A percentile compares a stretch with the other conserved stretches of the same genome.
These are phyloP conservation scores for Fusarium azukiicola DNA, from an alignment of 2,329 filamentous ascomycete genomes.

Conservation along the genomic window DNA sequence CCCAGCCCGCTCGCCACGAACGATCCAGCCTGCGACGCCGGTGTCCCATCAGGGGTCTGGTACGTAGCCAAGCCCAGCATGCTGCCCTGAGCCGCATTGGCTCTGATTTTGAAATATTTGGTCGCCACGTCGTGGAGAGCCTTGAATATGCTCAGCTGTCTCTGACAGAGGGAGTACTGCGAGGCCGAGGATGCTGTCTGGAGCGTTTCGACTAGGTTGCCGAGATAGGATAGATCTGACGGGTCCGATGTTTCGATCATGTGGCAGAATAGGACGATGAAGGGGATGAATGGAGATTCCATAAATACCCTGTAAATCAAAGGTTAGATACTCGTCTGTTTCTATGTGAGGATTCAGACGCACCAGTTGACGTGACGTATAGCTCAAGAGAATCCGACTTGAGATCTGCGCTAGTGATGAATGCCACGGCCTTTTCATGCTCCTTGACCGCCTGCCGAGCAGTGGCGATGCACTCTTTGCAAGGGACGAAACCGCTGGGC, in stretches of 20 bases:
- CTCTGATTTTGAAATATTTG: constrained; percentile 34
- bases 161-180: constrained; percentile 29
- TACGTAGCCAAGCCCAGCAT: not conserved
- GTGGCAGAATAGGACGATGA: constrained; percentile 54
- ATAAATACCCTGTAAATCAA: constrained; percentile 37
- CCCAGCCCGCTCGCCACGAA: not conserved
- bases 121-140: constrained; percentile 48
- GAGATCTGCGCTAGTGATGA: constrained; percentile 8
- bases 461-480: constrained; percentile 48
- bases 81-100: not conserved
- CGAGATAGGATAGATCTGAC: constrained; percentile 62
- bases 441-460: constrained; percentile 45
- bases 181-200: constrained; percentile 24
- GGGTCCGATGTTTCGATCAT: constrained; percentile 63
- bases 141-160: constrained; percentile 49
- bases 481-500: constrained; percentile 37
- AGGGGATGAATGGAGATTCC: constrained; percentile 51
- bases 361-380: constrained; percentile 33
- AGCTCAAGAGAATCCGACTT: constrained; percentile 25
- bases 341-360: not conserved
- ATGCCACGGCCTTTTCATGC: constrained; percentile 32
- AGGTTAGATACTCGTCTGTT: not conserved
- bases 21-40: not conserved
- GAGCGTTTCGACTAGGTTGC: constrained; percentile 37
- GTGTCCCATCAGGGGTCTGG: not conserved